Base-by-base conservation (phyloP, 495 filamentous ascomycete genomes). In the Thozetella sp. region DNA sequence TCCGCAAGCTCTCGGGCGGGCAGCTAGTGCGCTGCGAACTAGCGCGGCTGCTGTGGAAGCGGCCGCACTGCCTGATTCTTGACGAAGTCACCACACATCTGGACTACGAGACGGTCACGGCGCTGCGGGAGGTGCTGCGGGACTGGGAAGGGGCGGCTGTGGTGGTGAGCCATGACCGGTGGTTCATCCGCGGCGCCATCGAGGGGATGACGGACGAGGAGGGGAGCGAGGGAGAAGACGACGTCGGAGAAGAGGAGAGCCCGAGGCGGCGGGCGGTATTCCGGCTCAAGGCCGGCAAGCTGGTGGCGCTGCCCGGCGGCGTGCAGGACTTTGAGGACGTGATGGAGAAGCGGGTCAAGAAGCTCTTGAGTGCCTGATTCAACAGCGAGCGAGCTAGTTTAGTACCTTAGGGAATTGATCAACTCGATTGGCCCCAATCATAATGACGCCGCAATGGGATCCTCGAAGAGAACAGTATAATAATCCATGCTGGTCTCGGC, bases 31-130 rank as follows among this genome's bases (percentile, higher is more conserved):
- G 91, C 19, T 73, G 90, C n/a, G 86, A 90, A 27, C 74, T 95
- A 45, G 90, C 90, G 12, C 73, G 83, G 53, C 70, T 93, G 2
- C 67, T 93, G 34, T 88, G 87, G 84, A 76, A 72, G 40, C 74
- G 80, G 12, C 91, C 91, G 50, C 90, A 92, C 25, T 77, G 90
- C 23, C 81, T 96, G 22, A 81, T 96, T 15, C 82, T 96, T 10
- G 91, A 96, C 66, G 91, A 96, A 69, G 87, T 89, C 19, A 94
- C 90, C 11, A 96, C 91, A n/a, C 91, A 94, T 75, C 74, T 96
- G 34, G 91, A 96, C 63, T 88, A 87, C 63, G 80, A 93, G 69
- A 91, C 89, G 2, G 89, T 93, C 25, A 80, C 79, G 6, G 90
- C 89, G 3, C 76, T 96, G 43, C 80, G 85, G 2, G 78, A 81